Evolutionary conservation across 768 basidiomycete species (phyloP).

Genomic region (Amanita pseudoporphyria): DNA sequence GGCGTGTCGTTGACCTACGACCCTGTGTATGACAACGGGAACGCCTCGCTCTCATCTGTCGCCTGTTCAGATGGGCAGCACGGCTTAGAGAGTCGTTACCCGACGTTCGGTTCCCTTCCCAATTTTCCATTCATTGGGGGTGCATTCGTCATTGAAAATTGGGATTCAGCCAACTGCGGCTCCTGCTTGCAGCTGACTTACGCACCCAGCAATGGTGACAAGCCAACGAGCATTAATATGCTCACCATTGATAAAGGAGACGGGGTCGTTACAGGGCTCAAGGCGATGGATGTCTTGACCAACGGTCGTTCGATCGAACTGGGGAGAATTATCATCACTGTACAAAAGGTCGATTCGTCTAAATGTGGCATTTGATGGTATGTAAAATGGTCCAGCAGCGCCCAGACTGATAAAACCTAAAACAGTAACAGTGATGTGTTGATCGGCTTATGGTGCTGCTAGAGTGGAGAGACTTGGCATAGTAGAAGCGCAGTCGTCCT

Average conservation of each 20-base stretch:
- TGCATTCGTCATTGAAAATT: conserved; percentile 31
- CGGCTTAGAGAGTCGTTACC: conserved; percentile 30
- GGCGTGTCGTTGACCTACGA: conserved; percentile 26
- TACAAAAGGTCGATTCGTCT: conserved; percentile 14
- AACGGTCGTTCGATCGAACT: conserved; percentile 15
- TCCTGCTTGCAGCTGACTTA: conserved; percentile 46
- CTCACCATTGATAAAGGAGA: conserved; percentile 31
- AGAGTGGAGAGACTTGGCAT: not conserved
- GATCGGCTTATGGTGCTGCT: not conserved
- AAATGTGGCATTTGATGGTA: conserved; percentile 15
- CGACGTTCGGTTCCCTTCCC: conserved; percentile 36
- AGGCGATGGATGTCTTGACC: conserved; percentile 28
- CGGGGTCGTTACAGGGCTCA: conserved; percentile 18
- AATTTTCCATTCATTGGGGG: conserved; percentile 46
- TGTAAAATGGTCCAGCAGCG: too few relatives aligned
- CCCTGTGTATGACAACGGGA: conserved; percentile 28
- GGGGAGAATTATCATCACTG: conserved; percentile 18
- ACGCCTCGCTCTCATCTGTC: conserved; percentile 19
- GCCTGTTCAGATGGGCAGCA: conserved; percentile 26
- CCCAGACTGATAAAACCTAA: too few relatives aligned
- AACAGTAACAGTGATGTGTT: not conserved
- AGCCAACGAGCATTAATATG: conserved; percentile 26
- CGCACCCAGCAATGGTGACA: conserved; percentile 14
- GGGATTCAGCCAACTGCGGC: conserved; percentile 38
- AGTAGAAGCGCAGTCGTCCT: not conserved